phyloP scores from a whole-genome alignment of 306 rosid species.

The Acacia melanoxylon region DNA sequence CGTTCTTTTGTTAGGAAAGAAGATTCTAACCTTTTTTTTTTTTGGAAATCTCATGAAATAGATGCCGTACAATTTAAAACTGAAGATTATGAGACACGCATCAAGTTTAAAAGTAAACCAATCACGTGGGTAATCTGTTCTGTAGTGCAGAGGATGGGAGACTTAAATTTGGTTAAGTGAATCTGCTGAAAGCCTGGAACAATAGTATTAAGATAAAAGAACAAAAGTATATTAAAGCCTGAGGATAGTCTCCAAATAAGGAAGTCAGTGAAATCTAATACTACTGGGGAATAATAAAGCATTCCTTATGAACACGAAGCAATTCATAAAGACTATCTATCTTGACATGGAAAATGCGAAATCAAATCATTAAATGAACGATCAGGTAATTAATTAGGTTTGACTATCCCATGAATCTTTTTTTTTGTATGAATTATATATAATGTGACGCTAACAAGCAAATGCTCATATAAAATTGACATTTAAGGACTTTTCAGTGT shows the following conservation, averaged over 20 bases:
- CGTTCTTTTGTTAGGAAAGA: not conserved
- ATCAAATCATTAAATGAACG: not conserved
- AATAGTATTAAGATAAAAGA: not conserved
- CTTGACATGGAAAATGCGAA: not conserved
- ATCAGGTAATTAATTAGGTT: not conserved
- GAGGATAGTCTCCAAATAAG: not conserved
- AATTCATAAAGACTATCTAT: slow-evolving; percentile 7
- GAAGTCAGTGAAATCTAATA: not conserved
- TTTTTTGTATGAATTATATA: not conserved
- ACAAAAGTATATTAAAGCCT: not conserved
- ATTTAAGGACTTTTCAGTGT: too few species aligned
- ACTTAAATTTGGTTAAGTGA: not conserved
- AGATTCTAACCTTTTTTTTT: not conserved
- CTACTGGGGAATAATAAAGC: not conserved
- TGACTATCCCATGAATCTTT: not conserved
- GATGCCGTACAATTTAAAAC: not conserved
- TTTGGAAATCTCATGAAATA: not conserved
- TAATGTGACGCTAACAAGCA: too few species aligned
- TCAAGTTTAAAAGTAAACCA: not conserved
- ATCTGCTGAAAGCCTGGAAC: not conserved
- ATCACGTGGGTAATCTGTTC: not conserved
- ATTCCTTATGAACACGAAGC: slow-evolving; percentile 1
- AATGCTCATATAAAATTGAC: too few species aligned
- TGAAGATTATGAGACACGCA: not conserved
- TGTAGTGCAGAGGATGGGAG: not conserved